phyloP scores from a whole-genome alignment of 768 basidiomycete species.

The Rhodotorula graminis region DNA sequence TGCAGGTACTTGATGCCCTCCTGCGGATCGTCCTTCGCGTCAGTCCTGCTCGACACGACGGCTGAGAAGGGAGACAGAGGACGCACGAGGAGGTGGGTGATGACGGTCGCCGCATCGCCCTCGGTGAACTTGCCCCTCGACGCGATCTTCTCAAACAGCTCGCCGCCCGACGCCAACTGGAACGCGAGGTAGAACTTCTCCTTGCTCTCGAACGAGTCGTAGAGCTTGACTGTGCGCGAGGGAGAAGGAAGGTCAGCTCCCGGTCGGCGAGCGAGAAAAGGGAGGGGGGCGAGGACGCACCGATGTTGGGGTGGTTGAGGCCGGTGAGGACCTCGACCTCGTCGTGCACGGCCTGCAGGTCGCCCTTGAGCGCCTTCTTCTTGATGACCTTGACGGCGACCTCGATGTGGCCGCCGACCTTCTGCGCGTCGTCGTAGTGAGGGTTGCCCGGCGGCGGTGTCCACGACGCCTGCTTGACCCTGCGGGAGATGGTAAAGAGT shows the following conservation, averaged over 20 bases:
- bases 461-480: constrained; percentile 64
- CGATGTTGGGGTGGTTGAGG: constrained; percentile 85
- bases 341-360: constrained; percentile 64
- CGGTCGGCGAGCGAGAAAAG: not conserved
- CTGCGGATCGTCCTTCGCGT: not conserved
- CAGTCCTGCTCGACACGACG: not conserved
- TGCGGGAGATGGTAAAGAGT: not conserved
- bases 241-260: no score
- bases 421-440: constrained; percentile 36
- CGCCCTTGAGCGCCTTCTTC: constrained; percentile 76
- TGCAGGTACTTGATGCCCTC: constrained; percentile 81
- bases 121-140: constrained; percentile 89
- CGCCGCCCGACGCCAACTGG: constrained; percentile 88
- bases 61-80: not conserved
- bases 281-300: not conserved
- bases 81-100: constrained; percentile 46
- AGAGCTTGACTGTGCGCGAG: constrained; percentile 73
- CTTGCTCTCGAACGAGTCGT: constrained; percentile 91
- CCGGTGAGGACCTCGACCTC: constrained; percentile 92
- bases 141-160: constrained; percentile 83
- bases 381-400: constrained; percentile 62
- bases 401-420: constrained; percentile 42
- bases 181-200: constrained; percentile 79
- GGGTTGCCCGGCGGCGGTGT: constrained; percentile 40
- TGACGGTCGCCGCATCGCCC: constrained; percentile 72